A percentile compares a stretch with the other conserved stretches of the same genome.
Conservation (phyloP, 768 basidiomycete genomes). For the Neoboletus magnificus region DNA sequence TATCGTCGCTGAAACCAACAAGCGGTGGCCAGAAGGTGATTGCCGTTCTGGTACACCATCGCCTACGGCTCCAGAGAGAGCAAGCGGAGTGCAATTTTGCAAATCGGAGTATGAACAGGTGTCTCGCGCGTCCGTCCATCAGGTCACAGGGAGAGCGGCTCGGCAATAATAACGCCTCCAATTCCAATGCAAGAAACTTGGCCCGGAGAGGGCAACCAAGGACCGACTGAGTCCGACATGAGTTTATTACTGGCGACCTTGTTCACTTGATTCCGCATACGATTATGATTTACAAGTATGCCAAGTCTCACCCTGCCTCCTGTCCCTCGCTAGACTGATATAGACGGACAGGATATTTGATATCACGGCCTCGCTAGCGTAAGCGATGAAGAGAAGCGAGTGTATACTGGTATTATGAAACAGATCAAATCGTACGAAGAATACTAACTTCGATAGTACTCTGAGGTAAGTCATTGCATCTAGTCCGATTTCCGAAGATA, state of each 20-base stretch:
- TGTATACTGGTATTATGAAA: slow-evolving; percentile 39
- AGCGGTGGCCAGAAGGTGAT: too few species aligned
- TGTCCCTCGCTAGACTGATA: slow-evolving; percentile 33
- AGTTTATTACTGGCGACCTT: background rate
- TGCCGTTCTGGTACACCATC: too few species aligned
- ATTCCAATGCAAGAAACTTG: background rate
- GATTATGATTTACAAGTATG: slow-evolving; percentile 18
- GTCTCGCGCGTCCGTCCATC: background rate
- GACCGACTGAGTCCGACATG: background rate
- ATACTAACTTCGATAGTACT: slow-evolving; percentile 50
- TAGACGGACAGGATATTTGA: slow-evolving; percentile 48
- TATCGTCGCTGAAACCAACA: too few species aligned
- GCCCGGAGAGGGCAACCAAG: background rate
- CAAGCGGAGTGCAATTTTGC: background rate
- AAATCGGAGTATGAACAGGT: background rate
- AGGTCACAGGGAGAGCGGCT: background rate
- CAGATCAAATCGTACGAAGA: slow-evolving; percentile 48
- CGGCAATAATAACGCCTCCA: background rate
- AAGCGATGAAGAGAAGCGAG: slow-evolving; percentile 40
- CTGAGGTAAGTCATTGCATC: slow-evolving; percentile 34
- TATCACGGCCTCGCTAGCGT: slow-evolving; percentile 50
- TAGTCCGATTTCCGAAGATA: slow-evolving; percentile 30
- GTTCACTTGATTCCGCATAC: background rate
- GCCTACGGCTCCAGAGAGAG: too few species aligned
- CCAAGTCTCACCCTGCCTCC: slow-evolving; percentile 32